These are phyloP conservation scores for Fusarium incarnatum DNA, from an alignment of 2,329 filamentous ascomycete species.

Conservation along the genomic window DNA sequence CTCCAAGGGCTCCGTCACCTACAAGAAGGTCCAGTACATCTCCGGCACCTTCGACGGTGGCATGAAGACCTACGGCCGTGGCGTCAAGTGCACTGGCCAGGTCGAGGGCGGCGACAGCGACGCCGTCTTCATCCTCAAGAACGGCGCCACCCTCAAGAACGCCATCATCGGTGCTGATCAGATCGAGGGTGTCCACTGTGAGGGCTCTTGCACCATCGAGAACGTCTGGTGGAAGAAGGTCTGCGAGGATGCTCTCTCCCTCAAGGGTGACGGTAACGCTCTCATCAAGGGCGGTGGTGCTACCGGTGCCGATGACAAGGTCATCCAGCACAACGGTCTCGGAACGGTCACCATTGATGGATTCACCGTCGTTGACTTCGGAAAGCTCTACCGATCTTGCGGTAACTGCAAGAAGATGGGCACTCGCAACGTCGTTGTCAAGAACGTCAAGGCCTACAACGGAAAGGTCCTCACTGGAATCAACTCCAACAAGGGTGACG, in stretches of 20 bases:
- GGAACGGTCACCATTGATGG: conserved; percentile 43
- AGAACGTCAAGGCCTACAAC: conserved; percentile 43
- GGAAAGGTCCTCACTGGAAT: conserved; percentile 43
- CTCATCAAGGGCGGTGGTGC: conserved; percentile 41
- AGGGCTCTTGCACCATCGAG: conserved; percentile 42
- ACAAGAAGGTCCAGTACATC: conserved; percentile 32
- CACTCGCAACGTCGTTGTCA: conserved; percentile 42
- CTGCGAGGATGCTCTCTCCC: conserved; percentile 40
- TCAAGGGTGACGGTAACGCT: conserved; percentile 41
- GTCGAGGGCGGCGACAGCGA: conserved; percentile 31
- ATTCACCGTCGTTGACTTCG: conserved; percentile 43
- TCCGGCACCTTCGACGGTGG: conserved; percentile 35
- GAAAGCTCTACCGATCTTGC: conserved; percentile 45
- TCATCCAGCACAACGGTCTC: conserved; percentile 43
- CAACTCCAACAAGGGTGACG: conserved; percentile 45
- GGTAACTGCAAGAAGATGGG: conserved; percentile 46
- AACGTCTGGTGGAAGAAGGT: conserved; percentile 44
- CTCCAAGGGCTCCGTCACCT: conserved; percentile 45
- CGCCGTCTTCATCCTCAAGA: conserved; percentile 41
- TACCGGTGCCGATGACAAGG: conserved; percentile 41
- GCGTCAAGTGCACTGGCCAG: conserved; percentile 40
- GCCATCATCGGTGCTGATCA: conserved; percentile 40
- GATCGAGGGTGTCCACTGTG: conserved; percentile 41
- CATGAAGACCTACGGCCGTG: conserved; percentile 43
- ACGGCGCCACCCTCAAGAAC: conserved; percentile 43